Evolutionary conservation across 148 eudicot species (phyloP).

Genomic region (Vaccinium macrocarpon): DNA sequence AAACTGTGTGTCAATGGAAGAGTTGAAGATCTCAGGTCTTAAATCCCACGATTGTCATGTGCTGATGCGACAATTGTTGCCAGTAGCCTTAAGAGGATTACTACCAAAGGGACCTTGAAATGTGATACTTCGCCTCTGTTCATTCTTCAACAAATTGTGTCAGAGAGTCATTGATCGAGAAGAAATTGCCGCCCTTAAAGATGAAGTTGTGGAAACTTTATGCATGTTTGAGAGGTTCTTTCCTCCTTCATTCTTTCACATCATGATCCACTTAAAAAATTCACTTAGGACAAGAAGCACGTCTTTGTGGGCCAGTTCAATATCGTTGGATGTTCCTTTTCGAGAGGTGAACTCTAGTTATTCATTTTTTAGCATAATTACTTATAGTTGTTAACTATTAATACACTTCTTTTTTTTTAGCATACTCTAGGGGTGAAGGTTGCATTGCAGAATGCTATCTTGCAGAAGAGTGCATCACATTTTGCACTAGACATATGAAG

Average conservation of each 20-base stretch:
- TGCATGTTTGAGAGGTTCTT: slow-evolving; percentile 2
- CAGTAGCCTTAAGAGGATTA: neutral
- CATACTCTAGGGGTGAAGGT: too few species aligned
- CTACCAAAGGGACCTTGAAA: neutral
- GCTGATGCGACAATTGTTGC: neutral
- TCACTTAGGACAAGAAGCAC: neutral
- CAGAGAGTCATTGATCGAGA: neutral
- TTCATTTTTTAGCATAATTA: neutral
- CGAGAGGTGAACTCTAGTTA: neutral
- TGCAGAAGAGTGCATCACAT: neutral
- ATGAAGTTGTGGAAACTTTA: neutral
- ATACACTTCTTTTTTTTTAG: neutral
- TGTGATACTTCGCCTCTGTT: neutral
- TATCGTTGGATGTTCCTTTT: neutral
- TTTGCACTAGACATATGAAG: neutral
- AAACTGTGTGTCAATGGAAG: neutral
- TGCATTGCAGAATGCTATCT: neutral
- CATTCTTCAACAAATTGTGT: neutral
- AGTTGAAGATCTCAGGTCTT: neutral
- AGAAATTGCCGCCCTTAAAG: neutral
- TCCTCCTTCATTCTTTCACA: neutral
- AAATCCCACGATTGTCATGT: neutral
- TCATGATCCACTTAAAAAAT: neutral
- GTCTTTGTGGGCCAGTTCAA: neutral
- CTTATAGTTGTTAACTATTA: too few species aligned